Evolutionary conservation across 441 rosid species (phyloP), one percentile per base, ranked within the genome.

Genomic region (Jatropha multifida): DNA sequence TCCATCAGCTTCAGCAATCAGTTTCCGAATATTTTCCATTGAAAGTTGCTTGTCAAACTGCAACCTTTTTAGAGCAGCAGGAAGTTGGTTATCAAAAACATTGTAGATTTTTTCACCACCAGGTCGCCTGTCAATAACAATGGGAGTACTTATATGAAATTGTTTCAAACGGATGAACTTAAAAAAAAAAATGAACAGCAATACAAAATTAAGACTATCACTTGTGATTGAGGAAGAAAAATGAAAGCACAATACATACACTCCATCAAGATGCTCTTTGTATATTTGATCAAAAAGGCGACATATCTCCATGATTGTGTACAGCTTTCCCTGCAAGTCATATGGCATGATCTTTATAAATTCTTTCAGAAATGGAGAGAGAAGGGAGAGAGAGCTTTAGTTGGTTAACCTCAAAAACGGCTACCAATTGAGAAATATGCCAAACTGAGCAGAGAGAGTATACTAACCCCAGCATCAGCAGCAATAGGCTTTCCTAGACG

Each of bases 401-500:
- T 13, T 5, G 9, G 26, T 49, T 62, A 12, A 69, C 7, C 48
- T 37, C 32, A 40, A 46, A 46, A 27, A 52, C 17, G 58, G 62
- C 62, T n/a, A 76, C 61, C 54, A 64, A 60, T 59, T 52, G 40
- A 42, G 23, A 38, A 75, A 67, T 62, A 46, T 40, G 58, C 67
- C 37, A 64, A 68, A 77, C 41, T 74, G 49, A 63, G 3, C 13
- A 78, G 66, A 75, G 70, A 41, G 52, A 78, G 74, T 68, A 82
- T 61, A 80, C 88, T 88, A 86, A 94, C 99, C 67, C 98, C 99
- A 55, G 98, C 93, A 85, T 96, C 99, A 74, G 92, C 88, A 74
- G 98, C 97, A 74, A 96, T 85, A 80, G 98, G 99, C 88, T 90
- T 96, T 81, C 99, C 99, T 75, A 96, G 97, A 65, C 97, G 98